Evolutionary conservation across 305 asterid genomes (phyloP).

Genomic region (Rubia tinctorum): DNA sequence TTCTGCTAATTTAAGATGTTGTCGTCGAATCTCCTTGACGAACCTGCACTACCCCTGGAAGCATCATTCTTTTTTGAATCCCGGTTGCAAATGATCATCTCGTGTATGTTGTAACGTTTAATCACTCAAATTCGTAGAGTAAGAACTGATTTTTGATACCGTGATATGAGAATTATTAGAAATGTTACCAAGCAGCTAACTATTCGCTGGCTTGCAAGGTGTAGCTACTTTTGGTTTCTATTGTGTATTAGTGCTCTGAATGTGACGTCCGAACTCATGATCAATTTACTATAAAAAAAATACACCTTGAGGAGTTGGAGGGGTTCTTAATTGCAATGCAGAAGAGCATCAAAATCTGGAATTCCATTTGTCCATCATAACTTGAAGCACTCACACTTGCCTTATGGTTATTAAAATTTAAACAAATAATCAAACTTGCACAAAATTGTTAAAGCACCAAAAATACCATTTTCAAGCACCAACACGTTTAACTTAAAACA

Average conservation of each 20-base stretch:
- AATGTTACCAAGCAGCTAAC: conserved; percentile 34
- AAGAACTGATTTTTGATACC: too few relatives aligned
- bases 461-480: too few relatives aligned
- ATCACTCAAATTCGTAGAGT: conserved; percentile 30
- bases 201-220: conserved; percentile 37
- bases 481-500: too few relatives aligned
- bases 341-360: too few relatives aligned
- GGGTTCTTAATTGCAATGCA: too few relatives aligned
- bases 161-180: conserved; percentile 23
- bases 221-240: conserved; percentile 10
- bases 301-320: too few relatives aligned
- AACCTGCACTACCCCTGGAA: conserved; percentile 20
- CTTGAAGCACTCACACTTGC: too few relatives aligned
- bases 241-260: conserved; percentile 5
- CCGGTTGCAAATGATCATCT: conserved; percentile 29
- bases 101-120: conserved; percentile 34
- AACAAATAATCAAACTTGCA: too few relatives aligned
- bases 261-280: neutral
- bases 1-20: conserved; percentile 25
- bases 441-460: too few relatives aligned
- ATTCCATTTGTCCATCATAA: too few relatives aligned
- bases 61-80: conserved; percentile 47
- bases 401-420: too few relatives aligned
- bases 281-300: too few relatives aligned
- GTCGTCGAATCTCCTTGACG: conserved; percentile 25